A percentile compares a stretch with the other conserved stretches of the same genome.
phyloP scores from a whole-genome alignment of 495 filamentous ascomycete species.

The Neurospora sp. region DNA sequence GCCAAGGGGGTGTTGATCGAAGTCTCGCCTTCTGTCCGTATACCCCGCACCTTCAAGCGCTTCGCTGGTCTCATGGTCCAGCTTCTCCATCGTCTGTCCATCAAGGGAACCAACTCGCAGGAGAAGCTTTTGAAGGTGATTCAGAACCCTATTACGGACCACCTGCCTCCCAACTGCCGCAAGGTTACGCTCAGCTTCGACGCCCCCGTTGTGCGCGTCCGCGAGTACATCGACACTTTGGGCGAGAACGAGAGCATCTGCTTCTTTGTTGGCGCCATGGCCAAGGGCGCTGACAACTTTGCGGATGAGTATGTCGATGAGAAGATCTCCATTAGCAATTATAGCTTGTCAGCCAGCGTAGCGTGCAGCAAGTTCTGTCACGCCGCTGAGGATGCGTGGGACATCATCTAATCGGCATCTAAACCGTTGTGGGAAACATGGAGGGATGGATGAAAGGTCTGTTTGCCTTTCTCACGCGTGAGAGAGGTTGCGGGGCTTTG shows the following conservation, averaged over 20 bases:
- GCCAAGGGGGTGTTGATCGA: conserved; percentile 95
- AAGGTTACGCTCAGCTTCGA: conserved; percentile 96
- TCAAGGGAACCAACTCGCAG: conserved; percentile 88
- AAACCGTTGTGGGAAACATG: not conserved
- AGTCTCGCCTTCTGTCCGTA: conserved; percentile 92
- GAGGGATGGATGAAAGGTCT: conserved; percentile 24
- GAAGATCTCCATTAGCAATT: conserved; percentile 96
- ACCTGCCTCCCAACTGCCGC: conserved; percentile 91
- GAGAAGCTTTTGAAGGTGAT: conserved; percentile 98
- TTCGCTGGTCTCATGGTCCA: conserved; percentile 98
- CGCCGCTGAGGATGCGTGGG: conserved; percentile 93
- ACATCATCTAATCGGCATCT: conserved; percentile 57
- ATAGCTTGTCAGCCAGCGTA: conserved; percentile 90
- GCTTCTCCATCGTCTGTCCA: conserved; percentile 90
- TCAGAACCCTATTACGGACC: conserved; percentile 93
- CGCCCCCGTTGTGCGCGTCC: conserved; percentile 70
- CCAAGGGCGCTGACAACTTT: conserved; percentile 91
- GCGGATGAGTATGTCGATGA: conserved; percentile 92
- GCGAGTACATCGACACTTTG: conserved; percentile 76
- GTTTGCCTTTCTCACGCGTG: conserved; percentile 12
- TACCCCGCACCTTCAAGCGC: conserved; percentile 96
- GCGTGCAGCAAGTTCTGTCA: conserved; percentile 99
- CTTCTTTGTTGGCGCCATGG: conserved; percentile 97
- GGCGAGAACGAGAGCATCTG: conserved; percentile 81
- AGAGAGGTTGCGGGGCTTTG: conserved; percentile 20